Evolutionary conservation across 768 basidiomycete species (phyloP), one percentile per base, ranked within the genome.

Genomic region (Coprinellus micaceus): DNA sequence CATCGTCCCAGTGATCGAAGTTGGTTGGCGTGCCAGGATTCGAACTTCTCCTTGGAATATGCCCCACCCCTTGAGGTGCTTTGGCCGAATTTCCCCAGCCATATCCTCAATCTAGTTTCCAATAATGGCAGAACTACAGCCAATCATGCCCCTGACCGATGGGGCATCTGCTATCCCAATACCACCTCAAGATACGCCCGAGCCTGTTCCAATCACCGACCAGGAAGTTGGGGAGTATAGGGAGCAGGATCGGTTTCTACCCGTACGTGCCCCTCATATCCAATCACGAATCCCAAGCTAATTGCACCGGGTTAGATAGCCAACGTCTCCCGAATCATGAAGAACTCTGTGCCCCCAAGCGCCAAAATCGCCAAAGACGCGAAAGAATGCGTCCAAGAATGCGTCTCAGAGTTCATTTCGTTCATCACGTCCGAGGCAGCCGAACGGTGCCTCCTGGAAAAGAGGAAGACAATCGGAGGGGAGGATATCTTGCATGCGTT

Each of bases 281-380:
- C 7, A 6, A 22, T 22, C 21, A 6, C 24, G 22, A 4, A 29
- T 30, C 17, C 40, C 24, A 26, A 29, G 21, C 33, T 24, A 36
- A 13, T 21, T 25, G 29, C n/a, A 9, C 37, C 25, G 11, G 5
- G 22, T 17, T 63, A 95, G 94, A 98, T 98, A 63, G 95, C 95
- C 51, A 98, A 98, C 68, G 94, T 98, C n/a, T 86, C 94, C 15
- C 83, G 96, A 21, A 95, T 98, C 66, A 98, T 98, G 95, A 98
- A 98, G 72, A 77, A 85, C 41, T 82, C 92, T 11, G 86, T 98
- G 2, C 95, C 96, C 0, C 75, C 85, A 0, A 89, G 89, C 19
- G 92, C 96, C 41, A 98, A 98, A 75, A 96, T 98, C 65, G 91
- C 92, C 7, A 98, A 98, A 71, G 96, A 98, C 71, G 94, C 94